These are phyloP conservation scores for Diaporthe helianthi DNA, from an alignment of 2,329 filamentous ascomycete genomes.

Conservation along the genomic window DNA sequence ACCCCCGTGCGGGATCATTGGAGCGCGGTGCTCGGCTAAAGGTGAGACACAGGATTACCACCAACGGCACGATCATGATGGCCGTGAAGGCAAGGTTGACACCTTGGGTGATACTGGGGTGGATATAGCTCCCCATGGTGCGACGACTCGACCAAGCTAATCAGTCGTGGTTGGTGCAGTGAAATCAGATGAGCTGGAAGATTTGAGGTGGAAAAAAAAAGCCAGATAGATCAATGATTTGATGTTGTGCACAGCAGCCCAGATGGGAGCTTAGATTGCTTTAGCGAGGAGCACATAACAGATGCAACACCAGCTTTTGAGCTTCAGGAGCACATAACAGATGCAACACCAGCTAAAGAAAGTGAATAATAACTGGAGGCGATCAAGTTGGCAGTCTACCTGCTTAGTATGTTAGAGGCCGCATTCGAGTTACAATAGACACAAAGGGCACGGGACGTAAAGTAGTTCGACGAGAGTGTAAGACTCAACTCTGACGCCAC, in stretches of 20 bases:
- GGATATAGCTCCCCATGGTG: neutral
- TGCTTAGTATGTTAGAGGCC: too few relatives aligned
- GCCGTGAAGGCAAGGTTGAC: conserved; percentile 1
- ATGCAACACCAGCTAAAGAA: too few relatives aligned
- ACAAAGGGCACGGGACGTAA: neutral
- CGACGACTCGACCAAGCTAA: neutral
- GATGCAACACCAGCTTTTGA: too few relatives aligned
- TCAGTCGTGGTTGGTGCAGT: too few relatives aligned
- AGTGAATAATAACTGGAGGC: neutral
- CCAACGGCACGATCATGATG: neutral
- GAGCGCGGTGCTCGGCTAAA: neutral
- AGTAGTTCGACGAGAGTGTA: neutral
- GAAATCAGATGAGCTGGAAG: neutral
- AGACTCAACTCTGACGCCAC: neutral
- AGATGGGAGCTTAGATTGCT: neutral
- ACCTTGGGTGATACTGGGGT: neutral
- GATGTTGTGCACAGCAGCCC: too few relatives aligned
- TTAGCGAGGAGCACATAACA: too few relatives aligned
- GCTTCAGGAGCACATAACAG: too few relatives aligned
- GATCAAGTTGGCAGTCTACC: neutral
- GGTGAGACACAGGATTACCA: neutral
- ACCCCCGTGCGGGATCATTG: neutral
- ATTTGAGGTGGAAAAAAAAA: too few relatives aligned
- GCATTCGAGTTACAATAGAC: conserved; percentile 1
- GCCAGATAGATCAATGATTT: neutral